Conservation (phyloP, 2,329 filamentous ascomycete genomes). For the Monilinia fructicola region DNA sequence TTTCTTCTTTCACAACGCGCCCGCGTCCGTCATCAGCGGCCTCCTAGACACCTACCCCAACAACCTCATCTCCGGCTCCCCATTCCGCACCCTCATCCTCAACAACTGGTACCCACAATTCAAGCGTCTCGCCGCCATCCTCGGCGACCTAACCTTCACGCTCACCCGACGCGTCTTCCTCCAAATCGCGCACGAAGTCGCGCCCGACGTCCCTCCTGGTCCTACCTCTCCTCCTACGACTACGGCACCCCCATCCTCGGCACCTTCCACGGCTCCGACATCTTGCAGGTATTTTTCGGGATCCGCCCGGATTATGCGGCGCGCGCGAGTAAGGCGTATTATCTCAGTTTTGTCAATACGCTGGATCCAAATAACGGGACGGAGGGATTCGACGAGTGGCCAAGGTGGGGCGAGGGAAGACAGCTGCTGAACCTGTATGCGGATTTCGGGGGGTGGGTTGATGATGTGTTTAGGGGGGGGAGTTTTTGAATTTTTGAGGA, state of each 20-base stretch:
- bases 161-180: slow-evolving; percentile 68
- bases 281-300: slow-evolving; percentile 61
- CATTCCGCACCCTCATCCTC: slow-evolving; percentile 66
- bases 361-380: slow-evolving; percentile 65
- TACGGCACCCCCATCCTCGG: slow-evolving; percentile 70
- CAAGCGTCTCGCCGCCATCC: slow-evolving; percentile 72
- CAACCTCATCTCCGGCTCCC: slow-evolving; percentile 55
- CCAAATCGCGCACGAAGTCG: slow-evolving; percentile 44
- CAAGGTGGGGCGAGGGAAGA: slow-evolving; percentile 51
- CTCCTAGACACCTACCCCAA: slow-evolving; percentile 64
- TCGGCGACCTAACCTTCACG: slow-evolving; percentile 75
- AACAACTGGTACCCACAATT: slow-evolving; percentile 75
- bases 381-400: slow-evolving; percentile 48
- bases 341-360: slow-evolving; percentile 69
- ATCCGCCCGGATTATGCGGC: slow-evolving; percentile 50
- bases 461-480: slow-evolving; percentile 51
- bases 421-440: slow-evolving; percentile 53
- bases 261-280: slow-evolving; percentile 71
- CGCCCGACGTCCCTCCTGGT: slow-evolving; percentile 66
- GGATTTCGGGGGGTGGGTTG: slow-evolving; percentile 42
- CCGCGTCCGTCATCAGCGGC: slow-evolving; percentile 49
- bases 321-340: slow-evolving; percentile 63
- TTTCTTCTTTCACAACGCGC: slow-evolving; percentile 60
- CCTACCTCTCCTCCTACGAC: slow-evolving; percentile 71
- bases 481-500: slow-evolving; percentile 47